Percentiles rank a stretch among this genome's conserved stretches.
Evolutionary conservation across 148 eudicot genomes (phyloP).

Genomic region (Talinum fruticosum): DNA sequence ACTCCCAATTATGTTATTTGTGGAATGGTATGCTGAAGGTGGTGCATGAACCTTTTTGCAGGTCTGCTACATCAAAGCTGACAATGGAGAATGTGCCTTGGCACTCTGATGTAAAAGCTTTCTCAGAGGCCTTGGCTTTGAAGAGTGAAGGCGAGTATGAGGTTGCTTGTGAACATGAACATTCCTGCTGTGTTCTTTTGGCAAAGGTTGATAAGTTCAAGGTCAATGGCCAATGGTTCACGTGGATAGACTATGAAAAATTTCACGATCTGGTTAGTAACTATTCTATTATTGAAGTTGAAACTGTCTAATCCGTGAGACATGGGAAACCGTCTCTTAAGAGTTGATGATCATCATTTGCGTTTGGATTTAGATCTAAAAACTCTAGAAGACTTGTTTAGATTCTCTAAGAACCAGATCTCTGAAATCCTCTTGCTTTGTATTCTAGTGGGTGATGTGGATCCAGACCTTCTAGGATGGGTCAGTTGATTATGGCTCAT

Average conservation of each 20-base stretch:
- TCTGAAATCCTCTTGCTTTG: not conserved
- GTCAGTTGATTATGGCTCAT: not conserved
- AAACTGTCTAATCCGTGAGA: too few relatives aligned
- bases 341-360: not conserved
- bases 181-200: constrained; percentile 94
- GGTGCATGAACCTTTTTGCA: constrained; percentile 20
- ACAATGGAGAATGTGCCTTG: constrained; percentile 99
- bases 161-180: constrained; percentile 98
- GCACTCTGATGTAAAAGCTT: constrained; percentile 94
- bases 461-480: not conserved
- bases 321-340: not conserved
- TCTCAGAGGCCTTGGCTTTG: constrained; percentile 81
- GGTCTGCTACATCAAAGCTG: constrained; percentile 93
- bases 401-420: not conserved
- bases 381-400: not conserved
- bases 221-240: constrained; percentile 85
- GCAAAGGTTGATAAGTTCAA: constrained; percentile 81
- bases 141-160: constrained; percentile 86
- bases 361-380: not conserved
- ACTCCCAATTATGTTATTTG: not conserved
- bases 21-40: constrained; percentile 7
- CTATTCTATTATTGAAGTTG: not conserved
- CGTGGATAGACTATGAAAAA: constrained; percentile 98
- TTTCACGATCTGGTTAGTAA: constrained; percentile 86
- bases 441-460: not conserved